Conservation (phyloP, 192 early-diverging fungal species). For the Coemansia sp. region DNA sequence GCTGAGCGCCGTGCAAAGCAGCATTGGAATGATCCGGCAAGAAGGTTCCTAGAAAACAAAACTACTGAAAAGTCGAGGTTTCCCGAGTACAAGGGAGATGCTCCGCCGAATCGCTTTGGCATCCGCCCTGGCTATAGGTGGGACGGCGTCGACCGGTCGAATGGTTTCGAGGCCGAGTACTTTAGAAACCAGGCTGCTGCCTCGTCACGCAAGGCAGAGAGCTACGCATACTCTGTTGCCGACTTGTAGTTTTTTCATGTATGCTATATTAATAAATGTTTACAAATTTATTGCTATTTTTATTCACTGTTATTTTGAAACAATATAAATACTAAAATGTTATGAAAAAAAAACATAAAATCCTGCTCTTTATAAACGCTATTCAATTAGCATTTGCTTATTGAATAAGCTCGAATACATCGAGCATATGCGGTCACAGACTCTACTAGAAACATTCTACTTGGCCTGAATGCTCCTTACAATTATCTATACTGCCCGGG, state of each 20-base stretch:
- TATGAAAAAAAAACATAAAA: too few species aligned
- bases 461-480: too few species aligned
- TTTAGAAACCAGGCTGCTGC: slow-evolving; percentile 37
- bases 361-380: too few species aligned
- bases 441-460: too few species aligned
- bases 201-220: slow-evolving; percentile 13
- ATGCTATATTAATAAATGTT: neutral
- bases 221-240: slow-evolving; percentile 37
- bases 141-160: slow-evolving; percentile 79
- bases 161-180: slow-evolving; percentile 64
- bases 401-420: too few species aligned
- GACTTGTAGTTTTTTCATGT: slow-evolving; percentile 21
- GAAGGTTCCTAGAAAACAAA: slow-evolving; percentile 51
- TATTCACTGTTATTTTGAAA: too few species aligned
- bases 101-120: slow-evolving; percentile 64
- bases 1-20: slow-evolving; percentile 48
- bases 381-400: too few species aligned
- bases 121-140: slow-evolving; percentile 75
- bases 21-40: slow-evolving; percentile 73
- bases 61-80: slow-evolving; percentile 14
- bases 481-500: too few species aligned
- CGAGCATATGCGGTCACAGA: too few species aligned
- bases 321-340: too few species aligned
- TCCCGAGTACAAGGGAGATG: slow-evolving; percentile 54
- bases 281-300: neutral